These are phyloP conservation scores for Botrytis sinoallii DNA, from an alignment of 2,329 filamentous ascomycete species.

Conservation along the genomic window DNA sequence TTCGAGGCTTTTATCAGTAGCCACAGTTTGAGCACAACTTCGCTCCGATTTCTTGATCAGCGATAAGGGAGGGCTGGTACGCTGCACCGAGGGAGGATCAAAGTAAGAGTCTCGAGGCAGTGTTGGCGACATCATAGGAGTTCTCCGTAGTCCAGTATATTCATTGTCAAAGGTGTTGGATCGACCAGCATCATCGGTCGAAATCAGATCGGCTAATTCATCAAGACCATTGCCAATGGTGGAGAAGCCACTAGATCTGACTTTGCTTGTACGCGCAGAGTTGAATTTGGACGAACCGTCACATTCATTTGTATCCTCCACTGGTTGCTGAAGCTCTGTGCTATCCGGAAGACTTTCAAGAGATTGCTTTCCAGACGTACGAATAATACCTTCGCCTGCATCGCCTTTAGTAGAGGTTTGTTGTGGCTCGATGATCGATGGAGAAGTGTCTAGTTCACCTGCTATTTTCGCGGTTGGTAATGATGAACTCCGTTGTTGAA, in stretches of 20 bases:
- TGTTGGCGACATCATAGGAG: conserved; percentile 27
- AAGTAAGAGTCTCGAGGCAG: conserved; percentile 23
- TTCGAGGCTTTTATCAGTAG: neutral
- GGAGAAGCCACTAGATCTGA: conserved; percentile 23
- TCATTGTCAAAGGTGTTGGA: conserved; percentile 6
- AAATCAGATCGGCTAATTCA: conserved; percentile 24
- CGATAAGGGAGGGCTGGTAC: conserved; percentile 17
- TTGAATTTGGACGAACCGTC: neutral
- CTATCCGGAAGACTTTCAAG: too few relatives aligned
- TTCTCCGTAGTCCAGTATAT: conserved; percentile 20
- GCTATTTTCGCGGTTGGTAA: neutral
- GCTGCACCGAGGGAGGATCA: conserved; percentile 6
- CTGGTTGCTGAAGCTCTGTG: neutral
- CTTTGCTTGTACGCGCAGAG: neutral
- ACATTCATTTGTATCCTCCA: neutral
- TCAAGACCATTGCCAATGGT: conserved; percentile 24
- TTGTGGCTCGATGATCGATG: neutral
- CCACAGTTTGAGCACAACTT: neutral
- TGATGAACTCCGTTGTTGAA: conserved; percentile 2
- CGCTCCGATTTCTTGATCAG: conserved; percentile 15
- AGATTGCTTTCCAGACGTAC: neutral
- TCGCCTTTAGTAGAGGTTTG: neutral
- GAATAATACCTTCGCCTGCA: neutral
- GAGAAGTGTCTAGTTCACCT: neutral
- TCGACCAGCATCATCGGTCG: conserved; percentile 19